Base-by-base conservation (phyloP, 768 basidiomycete species). In the Leccinum broughii region DNA sequence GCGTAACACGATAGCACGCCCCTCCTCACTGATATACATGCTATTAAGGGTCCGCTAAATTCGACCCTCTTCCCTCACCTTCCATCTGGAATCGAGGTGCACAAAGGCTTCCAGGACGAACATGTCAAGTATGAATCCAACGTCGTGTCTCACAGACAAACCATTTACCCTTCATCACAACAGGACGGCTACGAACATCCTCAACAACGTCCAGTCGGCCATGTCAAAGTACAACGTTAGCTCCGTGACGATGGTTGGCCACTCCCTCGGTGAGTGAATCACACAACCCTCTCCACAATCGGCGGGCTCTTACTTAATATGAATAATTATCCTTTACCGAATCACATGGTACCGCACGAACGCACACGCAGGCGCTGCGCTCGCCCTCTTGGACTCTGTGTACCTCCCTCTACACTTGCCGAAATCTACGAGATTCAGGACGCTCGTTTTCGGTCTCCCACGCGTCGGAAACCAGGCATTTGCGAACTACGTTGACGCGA, bases 391-490 rank as follows among this genome's bases (percentile, higher is more conserved):
- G 3, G 76, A 78, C 55, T 66, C 76, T 2, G 69, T 77, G 5
- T 78, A 70, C 64, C 75, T 78, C 3, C 75, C 68, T 2, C 67
- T 77, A 14, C 66, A 72, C 46, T 68, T 78, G 14, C 74, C 76
- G 15, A 22, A 62, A 1, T 63, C 61, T 37, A 74, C 70, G 3
- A 64, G 65, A 1, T 67, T 78, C 69, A 53, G 57, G 32, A 70
- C 70, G 2, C 50, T 75, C 52, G 26, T 56, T 7, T 78, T 73
- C 50, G 78, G 75, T 20, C 63, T 75, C 22, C 78, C 77, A 11
- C 69, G 77, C 6, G 76, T 76, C 3, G 85, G 86, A 32, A 87
- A 87, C 68, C 76, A 82, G 67, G 81, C 74, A 0, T 88, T 87
- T 62, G 85, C 85, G 1, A 64, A 85, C 65, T 81, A 81, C 60